These are phyloP conservation scores for Trapa incisa DNA, from an alignment of 345 rosid species.

Conservation along the genomic window DNA sequence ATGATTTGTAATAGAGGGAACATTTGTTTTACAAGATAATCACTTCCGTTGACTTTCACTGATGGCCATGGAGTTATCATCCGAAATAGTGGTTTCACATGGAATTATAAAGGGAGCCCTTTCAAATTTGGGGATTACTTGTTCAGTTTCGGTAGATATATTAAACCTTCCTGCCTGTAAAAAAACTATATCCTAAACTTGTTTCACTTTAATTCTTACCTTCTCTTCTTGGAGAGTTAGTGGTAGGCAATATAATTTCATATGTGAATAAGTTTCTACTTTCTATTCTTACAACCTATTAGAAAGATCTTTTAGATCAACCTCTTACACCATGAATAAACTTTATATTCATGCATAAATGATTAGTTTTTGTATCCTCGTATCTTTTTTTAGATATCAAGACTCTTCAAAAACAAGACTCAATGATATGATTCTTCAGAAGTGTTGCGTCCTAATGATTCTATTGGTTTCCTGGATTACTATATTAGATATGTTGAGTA, in stretches of 20 bases:
- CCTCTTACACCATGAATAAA: not conserved
- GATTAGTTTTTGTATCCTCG: not conserved
- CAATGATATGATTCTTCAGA: not conserved
- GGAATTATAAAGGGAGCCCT: constrained; percentile 96
- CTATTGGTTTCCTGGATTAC: not conserved
- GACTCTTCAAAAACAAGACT: not conserved
- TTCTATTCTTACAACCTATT: not conserved
- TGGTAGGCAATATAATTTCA: not conserved
- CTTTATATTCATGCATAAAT: not conserved
- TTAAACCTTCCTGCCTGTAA: constrained; percentile 90
- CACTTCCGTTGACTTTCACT: constrained; percentile 78
- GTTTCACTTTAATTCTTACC: not conserved
- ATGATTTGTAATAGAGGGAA: constrained; percentile 49
- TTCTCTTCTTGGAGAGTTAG: not conserved
- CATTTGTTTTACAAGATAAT: constrained; percentile 96
- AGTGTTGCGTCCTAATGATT: not conserved
- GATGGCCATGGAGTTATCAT: constrained; percentile 47
- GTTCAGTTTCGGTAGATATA: constrained; percentile 92
- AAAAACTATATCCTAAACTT: constrained; percentile 19
- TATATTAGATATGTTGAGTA: not conserved
- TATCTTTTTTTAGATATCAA: not conserved
- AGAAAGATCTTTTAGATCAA: not conserved
- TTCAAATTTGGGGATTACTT: constrained; percentile 90
- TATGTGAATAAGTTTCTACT: not conserved
- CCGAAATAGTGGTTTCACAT: constrained; percentile 45